These are phyloP conservation scores for Oemleria cerasiformis DNA, from an alignment of 306 rosid species.

Conservation along the genomic window DNA sequence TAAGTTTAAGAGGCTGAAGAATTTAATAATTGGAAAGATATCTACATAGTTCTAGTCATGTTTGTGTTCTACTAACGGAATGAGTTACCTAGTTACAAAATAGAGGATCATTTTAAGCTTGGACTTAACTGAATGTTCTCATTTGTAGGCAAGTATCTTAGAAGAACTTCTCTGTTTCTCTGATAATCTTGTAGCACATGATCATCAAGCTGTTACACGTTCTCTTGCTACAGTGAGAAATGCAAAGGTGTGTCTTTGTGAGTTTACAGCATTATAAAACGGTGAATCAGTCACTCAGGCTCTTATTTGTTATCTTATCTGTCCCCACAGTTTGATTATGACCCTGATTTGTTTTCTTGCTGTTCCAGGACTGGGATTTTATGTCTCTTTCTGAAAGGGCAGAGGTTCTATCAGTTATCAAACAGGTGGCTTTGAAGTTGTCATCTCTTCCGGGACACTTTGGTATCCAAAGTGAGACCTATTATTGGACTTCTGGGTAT, in stretches of 20 bases:
- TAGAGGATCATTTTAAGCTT: background rate
- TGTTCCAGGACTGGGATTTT: slow-evolving; percentile 48
- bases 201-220: slow-evolving; percentile 25
- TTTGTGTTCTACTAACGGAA: background rate
- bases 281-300: background rate
- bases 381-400: slow-evolving; percentile 42
- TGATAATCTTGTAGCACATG: slow-evolving; percentile 29
- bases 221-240: slow-evolving; percentile 39
- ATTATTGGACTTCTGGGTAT: slow-evolving; percentile 47
- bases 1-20: background rate
- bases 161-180: slow-evolving; percentile 46
- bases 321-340: background rate
- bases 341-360: slow-evolving; percentile 16
- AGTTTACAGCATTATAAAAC: slow-evolving; percentile 1
- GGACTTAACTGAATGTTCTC: slow-evolving; percentile 12
- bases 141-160: slow-evolving; percentile 40
- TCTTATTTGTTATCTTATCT: slow-evolving; percentile 11
- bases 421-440: slow-evolving; percentile 34
- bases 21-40: background rate
- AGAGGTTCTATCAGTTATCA: slow-evolving; percentile 36
- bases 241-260: slow-evolving; percentile 33
- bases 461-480: slow-evolving; percentile 35
- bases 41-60: background rate
- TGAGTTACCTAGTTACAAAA: background rate
- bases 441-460: slow-evolving; percentile 42